phyloP scores from a whole-genome alignment of 148 eudicot genomes.

The Simmondsia chinensis region DNA sequence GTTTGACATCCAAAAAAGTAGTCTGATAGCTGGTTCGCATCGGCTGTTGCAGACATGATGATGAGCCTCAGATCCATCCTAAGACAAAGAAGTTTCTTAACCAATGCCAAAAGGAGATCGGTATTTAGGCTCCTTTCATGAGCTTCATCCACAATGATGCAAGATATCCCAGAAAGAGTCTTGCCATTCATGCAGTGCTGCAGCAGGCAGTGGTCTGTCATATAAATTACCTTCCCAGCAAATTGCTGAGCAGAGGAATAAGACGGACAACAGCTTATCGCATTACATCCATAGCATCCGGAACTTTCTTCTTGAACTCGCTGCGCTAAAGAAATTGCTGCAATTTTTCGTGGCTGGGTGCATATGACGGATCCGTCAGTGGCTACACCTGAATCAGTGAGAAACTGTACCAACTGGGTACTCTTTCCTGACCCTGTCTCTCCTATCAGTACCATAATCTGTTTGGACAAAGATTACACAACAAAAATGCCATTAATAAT shows the following conservation, averaged over 20 bases:
- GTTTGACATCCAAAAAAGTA: conserved; percentile 72
- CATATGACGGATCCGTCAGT: conserved; percentile 51
- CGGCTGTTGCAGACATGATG: conserved; percentile 96
- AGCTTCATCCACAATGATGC: conserved; percentile 90
- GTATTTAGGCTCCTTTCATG: conserved; percentile 95
- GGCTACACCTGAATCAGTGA: conserved; percentile 74
- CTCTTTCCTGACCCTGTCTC: conserved; percentile 99
- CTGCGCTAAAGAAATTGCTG: conserved; percentile 63
- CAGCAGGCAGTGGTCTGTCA: conserved; percentile 90
- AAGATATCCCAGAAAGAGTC: conserved; percentile 54
- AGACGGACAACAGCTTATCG: conserved; percentile 33
- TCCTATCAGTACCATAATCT: conserved; percentile 80
- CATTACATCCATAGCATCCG: conserved; percentile 45
- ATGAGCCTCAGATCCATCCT: conserved; percentile 76
- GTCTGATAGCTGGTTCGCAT: conserved; percentile 66
- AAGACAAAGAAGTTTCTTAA: conserved; percentile 52
- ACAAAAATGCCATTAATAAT: neutral
- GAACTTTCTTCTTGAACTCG: conserved; percentile 72
- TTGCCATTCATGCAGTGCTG: conserved; percentile 73
- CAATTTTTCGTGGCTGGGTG: conserved; percentile 95
- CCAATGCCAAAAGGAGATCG: conserved; percentile 75
- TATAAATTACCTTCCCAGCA: conserved; percentile 41
- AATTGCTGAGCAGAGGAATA: conserved; percentile 38
- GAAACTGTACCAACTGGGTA: conserved; percentile 89
- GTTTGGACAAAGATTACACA: conserved; percentile 5